Percentiles rank a stretch among this genome's conserved stretches.
Conservation (phyloP, 1,284 basidiomycete species). For the Crepidotus sp. region DNA sequence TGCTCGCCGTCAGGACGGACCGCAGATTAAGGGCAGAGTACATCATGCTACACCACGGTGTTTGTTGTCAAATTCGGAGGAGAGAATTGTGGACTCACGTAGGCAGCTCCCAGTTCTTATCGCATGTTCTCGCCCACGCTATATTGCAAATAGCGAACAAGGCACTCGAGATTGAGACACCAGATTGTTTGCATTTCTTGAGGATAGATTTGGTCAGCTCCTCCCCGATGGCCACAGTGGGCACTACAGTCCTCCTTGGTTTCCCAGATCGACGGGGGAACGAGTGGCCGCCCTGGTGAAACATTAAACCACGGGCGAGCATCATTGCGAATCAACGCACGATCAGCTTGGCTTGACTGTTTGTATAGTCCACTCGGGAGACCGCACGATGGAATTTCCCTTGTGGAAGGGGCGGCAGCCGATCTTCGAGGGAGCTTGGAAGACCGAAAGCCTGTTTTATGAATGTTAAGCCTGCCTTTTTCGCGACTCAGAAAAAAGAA, state of each 20-base stretch:
- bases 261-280: slow-evolving; percentile 44
- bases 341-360: slow-evolving; percentile 41
- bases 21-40: slow-evolving; percentile 74
- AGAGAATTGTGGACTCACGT: slow-evolving; percentile 30
- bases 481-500: background rate
- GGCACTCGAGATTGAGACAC: slow-evolving; percentile 61
- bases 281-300: slow-evolving; percentile 51
- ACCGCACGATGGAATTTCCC: slow-evolving; percentile 36
- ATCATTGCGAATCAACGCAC: slow-evolving; percentile 25
- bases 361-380: slow-evolving; percentile 48
- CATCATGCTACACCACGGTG: slow-evolving; percentile 47
- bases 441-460: slow-evolving; percentile 24
- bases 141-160: slow-evolving; percentile 69
- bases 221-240: slow-evolving; percentile 48
- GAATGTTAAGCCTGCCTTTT: slow-evolving; percentile 16
- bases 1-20: slow-evolving; percentile 41
- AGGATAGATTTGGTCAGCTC: slow-evolving; percentile 51
- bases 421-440: slow-evolving; percentile 46
- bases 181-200: slow-evolving; percentile 56
- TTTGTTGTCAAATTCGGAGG: background rate
- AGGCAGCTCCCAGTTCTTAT: slow-evolving; percentile 41
- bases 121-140: slow-evolving; percentile 53
- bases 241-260: slow-evolving; percentile 54
- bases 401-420: slow-evolving; percentile 31
- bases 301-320: slow-evolving; percentile 2